Evolutionary conservation across 441 rosid genomes (phyloP), one percentile per base, ranked within the genome.

Genomic region (Aquilaria agallochum): DNA sequence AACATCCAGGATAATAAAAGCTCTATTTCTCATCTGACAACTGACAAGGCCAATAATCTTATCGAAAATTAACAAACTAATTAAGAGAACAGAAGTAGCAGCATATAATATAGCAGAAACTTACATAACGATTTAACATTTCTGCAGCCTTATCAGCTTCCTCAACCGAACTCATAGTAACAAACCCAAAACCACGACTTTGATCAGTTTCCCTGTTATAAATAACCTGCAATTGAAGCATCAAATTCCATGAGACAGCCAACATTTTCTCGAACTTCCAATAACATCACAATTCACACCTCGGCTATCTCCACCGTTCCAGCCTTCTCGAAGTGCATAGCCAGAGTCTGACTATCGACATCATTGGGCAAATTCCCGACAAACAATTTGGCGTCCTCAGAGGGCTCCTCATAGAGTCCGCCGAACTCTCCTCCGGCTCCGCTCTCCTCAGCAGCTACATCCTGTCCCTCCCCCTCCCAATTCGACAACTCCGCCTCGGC

Each of bases 151-250:
- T 81, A 60, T 94, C 97, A 36, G 96, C 92, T 79, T 94, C 96
- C 51, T 85, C 96, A 57, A 87, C 88, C 0, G 88, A 79, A 72
- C 96, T 90, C 95, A 94, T 90, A 4, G 95, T 88, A 65, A 94
- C 97, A 15, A 94, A 94, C 46, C 98, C 98, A 62, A 94, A 94
- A 40, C 98, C 98, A 31, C 98, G 88, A 57, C 98, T 94, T 64
- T 72, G 82, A 66, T 94, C 95, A 12, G 90, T 90, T 52, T 85
- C 94, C 67, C 88, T 83, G 67, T 90, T 85, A 77, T 87, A 89
- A 62, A 94, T 83, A 69, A 94, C 92, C 98, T 94, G 73, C 66
- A 73, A 58, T 66, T 63, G 68, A 2, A 56, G 53, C 48, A 20
- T 20, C 27, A 20, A 20, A 20, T 20, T 20, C 27, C 27, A 20